Percentiles rank a stretch among this genome's conserved stretches.
phyloP scores from a whole-genome alignment of 2,329 filamentous ascomycete species.

The Hypoxylon sp. region DNA sequence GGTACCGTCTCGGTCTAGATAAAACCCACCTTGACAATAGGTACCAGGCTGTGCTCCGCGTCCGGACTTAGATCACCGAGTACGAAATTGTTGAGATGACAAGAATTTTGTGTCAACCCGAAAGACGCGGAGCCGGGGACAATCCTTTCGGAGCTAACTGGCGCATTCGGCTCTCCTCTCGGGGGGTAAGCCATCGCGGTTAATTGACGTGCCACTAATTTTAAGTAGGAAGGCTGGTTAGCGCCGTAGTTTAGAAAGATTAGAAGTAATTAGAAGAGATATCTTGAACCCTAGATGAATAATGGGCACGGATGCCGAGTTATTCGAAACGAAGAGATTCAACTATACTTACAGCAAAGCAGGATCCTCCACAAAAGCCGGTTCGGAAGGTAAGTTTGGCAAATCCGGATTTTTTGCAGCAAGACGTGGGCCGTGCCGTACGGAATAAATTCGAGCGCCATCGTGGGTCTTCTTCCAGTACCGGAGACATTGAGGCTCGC shows the following conservation, averaged over 20 bases:
- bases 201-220: constrained; percentile 21
- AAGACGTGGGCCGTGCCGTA: background rate
- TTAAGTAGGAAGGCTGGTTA: background rate
- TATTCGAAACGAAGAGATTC: background rate
- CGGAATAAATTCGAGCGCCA: constrained; percentile 31
- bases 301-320: background rate
- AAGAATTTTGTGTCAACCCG: constrained; percentile 19
- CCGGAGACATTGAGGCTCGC: constrained; percentile 10
- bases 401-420: background rate
- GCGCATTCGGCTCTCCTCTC: background rate
- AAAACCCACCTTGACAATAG: constrained; percentile 20
- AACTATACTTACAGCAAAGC: constrained; percentile 29
- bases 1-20: background rate
- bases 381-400: background rate
- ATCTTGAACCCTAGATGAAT: background rate
- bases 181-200: constrained; percentile 30
- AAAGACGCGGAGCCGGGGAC: background rate
- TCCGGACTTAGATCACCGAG: constrained; percentile 9
- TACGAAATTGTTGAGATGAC: constrained; percentile 17
- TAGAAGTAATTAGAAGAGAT: background rate
- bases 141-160: constrained; percentile 4
- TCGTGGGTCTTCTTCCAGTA: constrained; percentile 22
- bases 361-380: constrained; percentile 30
- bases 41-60: constrained; percentile 2
- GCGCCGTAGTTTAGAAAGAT: background rate